These are phyloP conservation scores for Botrytis aclada DNA, from an alignment of 2,329 filamentous ascomycete species.

Conservation along the genomic window DNA sequence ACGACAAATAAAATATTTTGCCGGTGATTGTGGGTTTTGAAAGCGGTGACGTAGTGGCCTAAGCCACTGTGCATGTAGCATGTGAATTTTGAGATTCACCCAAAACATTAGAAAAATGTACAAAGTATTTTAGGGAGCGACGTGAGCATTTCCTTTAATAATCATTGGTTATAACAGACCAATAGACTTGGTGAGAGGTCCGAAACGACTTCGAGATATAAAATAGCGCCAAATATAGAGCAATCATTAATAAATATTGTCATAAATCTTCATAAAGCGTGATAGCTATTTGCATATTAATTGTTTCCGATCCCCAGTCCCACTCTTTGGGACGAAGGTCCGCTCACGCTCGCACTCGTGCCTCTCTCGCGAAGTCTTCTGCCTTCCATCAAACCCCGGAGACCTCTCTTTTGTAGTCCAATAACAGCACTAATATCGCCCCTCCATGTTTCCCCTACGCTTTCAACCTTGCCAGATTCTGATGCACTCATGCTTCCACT, in stretches of 20 bases:
- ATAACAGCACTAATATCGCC: conserved; percentile 85
- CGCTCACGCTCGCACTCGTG: conserved; percentile 41
- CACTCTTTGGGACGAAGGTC: conserved; percentile 41
- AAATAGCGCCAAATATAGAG: conserved; percentile 15
- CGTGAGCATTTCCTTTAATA: neutral
- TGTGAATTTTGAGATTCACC: neutral
- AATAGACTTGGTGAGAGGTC: neutral
- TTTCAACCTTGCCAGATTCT: conserved; percentile 40
- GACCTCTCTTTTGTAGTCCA: conserved; percentile 87
- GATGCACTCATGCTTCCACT: conserved; percentile 40
- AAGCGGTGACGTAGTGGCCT: conserved; percentile 20
- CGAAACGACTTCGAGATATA: neutral
- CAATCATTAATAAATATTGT: conserved; percentile 19
- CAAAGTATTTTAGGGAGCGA: neutral
- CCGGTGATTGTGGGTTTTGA: neutral
- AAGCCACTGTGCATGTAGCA: neutral
- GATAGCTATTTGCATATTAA: conserved; percentile 11
- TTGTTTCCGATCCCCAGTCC: conserved; percentile 50
- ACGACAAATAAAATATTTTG: neutral
- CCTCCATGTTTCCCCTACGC: conserved; percentile 68
- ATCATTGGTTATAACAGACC: neutral
- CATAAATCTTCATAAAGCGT: conserved; percentile 21
- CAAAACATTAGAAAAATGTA: neutral
- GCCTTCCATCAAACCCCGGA: conserved; percentile 93
- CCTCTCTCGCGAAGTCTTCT: conserved; percentile 75